phyloP scores from a whole-genome alignment of 495 filamentous ascomycete genomes.

The Penicillium antarcticum region DNA sequence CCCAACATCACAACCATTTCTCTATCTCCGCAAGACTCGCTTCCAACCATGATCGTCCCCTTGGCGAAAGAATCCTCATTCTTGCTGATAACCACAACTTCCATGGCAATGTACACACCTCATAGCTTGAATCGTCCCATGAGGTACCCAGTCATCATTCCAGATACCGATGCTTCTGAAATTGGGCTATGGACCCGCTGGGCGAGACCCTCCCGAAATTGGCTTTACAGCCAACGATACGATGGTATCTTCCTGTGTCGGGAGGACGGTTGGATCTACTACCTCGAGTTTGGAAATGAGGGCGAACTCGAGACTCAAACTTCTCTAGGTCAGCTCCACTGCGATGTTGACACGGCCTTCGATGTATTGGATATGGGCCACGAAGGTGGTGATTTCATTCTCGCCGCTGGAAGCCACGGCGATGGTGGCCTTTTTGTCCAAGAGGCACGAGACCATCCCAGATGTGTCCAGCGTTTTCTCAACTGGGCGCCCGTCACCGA shows the following conservation, averaged over 20 bases:
- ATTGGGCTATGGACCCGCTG: conserved; percentile 56
- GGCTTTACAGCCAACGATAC: conserved; percentile 52
- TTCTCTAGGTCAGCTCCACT: conserved; percentile 38
- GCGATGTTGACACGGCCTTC: conserved; percentile 45
- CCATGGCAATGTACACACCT: conserved; percentile 59
- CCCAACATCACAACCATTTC: conserved; percentile 45
- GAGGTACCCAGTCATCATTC: conserved; percentile 29
- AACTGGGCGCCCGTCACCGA: conserved; percentile 86
- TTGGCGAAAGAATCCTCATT: conserved; percentile 63
- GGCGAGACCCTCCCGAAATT: conserved; percentile 66
- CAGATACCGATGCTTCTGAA: conserved; percentile 23
- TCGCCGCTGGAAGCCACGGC: conserved; percentile 79
- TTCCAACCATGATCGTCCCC: conserved; percentile 67
- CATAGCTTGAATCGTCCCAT: conserved; percentile 34
- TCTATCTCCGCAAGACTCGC: conserved; percentile 56
- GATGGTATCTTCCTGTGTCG: conserved; percentile 77
- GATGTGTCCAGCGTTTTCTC: conserved; percentile 57
- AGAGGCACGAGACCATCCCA: conserved; percentile 46
- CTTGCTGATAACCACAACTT: conserved; percentile 55
- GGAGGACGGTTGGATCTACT: conserved; percentile 73
- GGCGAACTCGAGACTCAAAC: conserved; percentile 35
- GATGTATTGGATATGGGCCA: conserved; percentile 46
- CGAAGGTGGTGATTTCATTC: conserved; percentile 66
- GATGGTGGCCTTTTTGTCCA: conserved; percentile 74
- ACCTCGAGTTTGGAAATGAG: conserved; percentile 57